Conservation (phyloP, 495 filamentous ascomycete species). For the Hyphodiscus hymeniophilus region DNA sequence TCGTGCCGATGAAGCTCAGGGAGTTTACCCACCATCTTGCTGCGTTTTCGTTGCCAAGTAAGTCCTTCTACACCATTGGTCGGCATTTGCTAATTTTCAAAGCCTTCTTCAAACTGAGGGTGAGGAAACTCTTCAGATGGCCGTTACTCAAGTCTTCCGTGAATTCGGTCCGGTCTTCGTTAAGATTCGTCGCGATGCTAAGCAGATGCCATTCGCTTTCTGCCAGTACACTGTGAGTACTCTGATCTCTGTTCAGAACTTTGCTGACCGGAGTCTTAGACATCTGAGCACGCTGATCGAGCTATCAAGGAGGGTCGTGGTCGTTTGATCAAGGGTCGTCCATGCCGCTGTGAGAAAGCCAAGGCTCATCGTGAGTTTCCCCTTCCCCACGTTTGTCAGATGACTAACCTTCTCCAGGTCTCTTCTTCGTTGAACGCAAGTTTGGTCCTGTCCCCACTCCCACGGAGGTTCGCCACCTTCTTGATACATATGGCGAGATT, state of each 20-base stretch:
- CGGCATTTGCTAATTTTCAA: slow-evolving; percentile 23
- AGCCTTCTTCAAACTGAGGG: slow-evolving; percentile 31
- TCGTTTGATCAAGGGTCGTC: slow-evolving; percentile 42
- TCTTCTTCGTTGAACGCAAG: slow-evolving; percentile 39
- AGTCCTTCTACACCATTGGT: slow-evolving; percentile 19
- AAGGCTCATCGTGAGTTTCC: slow-evolving; percentile 46
- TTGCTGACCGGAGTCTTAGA: slow-evolving; percentile 20
- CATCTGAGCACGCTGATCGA: slow-evolving; percentile 35
- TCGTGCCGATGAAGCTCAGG: slow-evolving; percentile 46
- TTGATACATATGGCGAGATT: slow-evolving; percentile 31
- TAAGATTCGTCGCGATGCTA: slow-evolving; percentile 51
- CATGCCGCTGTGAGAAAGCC: slow-evolving; percentile 51
- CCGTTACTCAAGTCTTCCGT: slow-evolving; percentile 42
- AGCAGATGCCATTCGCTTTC: slow-evolving; percentile 56
- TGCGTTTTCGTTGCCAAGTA: slow-evolving; percentile 63
- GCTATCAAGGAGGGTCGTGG: slow-evolving; percentile 41
- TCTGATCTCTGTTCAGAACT: neutral
- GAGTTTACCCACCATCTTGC: slow-evolving; percentile 41
- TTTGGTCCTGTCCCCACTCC: slow-evolving; percentile 30
- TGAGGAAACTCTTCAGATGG: slow-evolving; percentile 43
- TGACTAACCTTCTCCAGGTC: slow-evolving; percentile 28
- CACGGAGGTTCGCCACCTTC: slow-evolving; percentile 33
- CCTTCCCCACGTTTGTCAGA: neutral
- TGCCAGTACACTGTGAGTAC: slow-evolving; percentile 49
- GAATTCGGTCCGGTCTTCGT: slow-evolving; percentile 48